Conservation (phyloP, 257 asterid species). For the Solanum sejunctum region DNA sequence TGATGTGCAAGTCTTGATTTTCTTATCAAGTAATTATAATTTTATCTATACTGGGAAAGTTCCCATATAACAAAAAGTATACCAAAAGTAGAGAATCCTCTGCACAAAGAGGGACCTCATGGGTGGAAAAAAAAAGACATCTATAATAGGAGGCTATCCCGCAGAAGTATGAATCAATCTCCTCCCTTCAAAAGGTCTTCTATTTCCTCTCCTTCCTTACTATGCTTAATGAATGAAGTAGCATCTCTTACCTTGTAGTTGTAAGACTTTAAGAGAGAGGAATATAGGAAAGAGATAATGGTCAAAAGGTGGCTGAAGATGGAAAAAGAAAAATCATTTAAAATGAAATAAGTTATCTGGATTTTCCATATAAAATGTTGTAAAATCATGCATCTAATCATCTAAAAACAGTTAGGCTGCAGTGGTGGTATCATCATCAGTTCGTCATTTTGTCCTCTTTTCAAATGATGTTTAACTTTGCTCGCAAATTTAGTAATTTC, state of each 20-base stretch:
- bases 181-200: not conserved
- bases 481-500: not conserved
- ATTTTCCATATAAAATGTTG: not conserved
- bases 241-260: not conserved
- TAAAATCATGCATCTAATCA: not conserved
- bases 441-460: not conserved
- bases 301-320: not conserved
- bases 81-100: not conserved
- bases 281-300: not conserved
- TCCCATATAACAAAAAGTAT: not conserved
- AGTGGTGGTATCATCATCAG: not conserved
- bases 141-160: not conserved
- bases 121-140: not conserved
- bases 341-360: not conserved
- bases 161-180: not conserved
- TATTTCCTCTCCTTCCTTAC: not conserved
- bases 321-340: not conserved
- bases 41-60: not conserved
- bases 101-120: not conserved
- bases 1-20: not conserved
- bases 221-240: not conserved
- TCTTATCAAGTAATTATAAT: not conserved
- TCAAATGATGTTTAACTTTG: not conserved
- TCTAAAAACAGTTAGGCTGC: not conserved
- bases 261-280: not conserved